A percentile compares a stretch with the other conserved stretches of the same genome.
phyloP scores from a whole-genome alignment of 805 yeast species.

The Suhomyces sp. region DNA sequence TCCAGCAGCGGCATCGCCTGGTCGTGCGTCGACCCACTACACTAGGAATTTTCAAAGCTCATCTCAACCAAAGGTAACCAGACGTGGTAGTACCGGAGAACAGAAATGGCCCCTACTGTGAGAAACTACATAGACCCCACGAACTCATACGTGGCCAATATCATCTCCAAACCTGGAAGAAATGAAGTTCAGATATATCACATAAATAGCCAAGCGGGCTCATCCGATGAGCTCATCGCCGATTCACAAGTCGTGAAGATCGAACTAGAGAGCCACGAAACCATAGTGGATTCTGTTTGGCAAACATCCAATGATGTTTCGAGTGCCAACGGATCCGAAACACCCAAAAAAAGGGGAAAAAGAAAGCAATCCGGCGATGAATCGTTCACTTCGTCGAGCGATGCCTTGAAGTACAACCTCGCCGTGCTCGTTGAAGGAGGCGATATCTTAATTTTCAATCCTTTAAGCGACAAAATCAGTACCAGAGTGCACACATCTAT shows the following conservation, averaged over 20 bases:
- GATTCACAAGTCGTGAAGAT: conserved; percentile 25
- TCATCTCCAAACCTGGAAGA: conserved; percentile 42
- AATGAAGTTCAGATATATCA: conserved; percentile 45
- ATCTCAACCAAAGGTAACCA: background rate
- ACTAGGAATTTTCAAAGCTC: background rate
- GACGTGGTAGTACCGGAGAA: background rate
- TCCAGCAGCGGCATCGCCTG: background rate
- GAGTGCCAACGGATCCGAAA: conserved; percentile 7
- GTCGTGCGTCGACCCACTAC: background rate
- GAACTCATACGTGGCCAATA: conserved; percentile 33
- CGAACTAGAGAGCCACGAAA: conserved; percentile 42
- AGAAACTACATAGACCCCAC: conserved; percentile 22
- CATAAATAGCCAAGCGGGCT: conserved; percentile 12
- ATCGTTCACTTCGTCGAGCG: background rate
- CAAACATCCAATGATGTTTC: conserved; percentile 8
- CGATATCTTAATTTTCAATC: conserved; percentile 44
- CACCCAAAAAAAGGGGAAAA: conserved; percentile 21
- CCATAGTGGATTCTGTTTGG: conserved; percentile 39
- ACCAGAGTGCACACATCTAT: conserved; percentile 30
- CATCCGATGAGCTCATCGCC: conserved; percentile 8
- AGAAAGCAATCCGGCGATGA: conserved; percentile 5
- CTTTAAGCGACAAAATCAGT: conserved; percentile 36
- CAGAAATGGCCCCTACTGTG: conserved; percentile 2
- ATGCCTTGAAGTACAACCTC: conserved; percentile 15
- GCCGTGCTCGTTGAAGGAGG: conserved; percentile 34